phyloP scores from a whole-genome alignment of 441 rosid species.

The Arabidopsis hybrid region DNA sequence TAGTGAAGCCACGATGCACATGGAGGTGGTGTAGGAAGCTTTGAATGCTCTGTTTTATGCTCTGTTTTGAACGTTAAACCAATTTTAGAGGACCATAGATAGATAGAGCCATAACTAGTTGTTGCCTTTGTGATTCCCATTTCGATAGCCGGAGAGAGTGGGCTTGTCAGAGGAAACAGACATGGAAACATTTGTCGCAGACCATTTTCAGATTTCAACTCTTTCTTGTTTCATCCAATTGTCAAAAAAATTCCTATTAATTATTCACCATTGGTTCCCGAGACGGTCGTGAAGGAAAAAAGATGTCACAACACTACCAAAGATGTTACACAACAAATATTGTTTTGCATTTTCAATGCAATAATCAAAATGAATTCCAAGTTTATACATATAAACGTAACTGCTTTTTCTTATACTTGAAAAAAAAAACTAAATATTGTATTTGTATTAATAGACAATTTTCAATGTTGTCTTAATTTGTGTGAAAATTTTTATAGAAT shows the following conservation, averaged over 20 bases:
- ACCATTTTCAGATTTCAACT: conserved; percentile 34
- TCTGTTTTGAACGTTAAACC: conserved; percentile 40
- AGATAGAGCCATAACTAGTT: conserved; percentile 33
- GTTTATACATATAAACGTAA: too few species aligned
- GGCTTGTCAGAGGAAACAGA: conserved; percentile 44
- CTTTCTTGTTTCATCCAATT: conserved; percentile 35
- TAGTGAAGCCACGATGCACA: conserved; percentile 43
- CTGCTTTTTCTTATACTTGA: neutral
- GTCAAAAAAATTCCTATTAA: neutral
- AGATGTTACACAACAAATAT: neutral
- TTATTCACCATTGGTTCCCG: conserved; percentile 33
- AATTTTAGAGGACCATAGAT: conserved; percentile 33
- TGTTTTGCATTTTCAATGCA: neutral
- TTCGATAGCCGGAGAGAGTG: conserved; percentile 28
- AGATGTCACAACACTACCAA: conserved; percentile 3
- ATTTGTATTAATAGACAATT: neutral
- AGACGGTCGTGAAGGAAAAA: conserved; percentile 30
- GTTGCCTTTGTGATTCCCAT: conserved; percentile 34
- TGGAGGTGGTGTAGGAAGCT: conserved; percentile 40
- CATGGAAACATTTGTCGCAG: conserved; percentile 41
- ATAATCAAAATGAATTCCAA: neutral
- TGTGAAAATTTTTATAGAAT: neutral
- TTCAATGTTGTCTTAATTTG: neutral
- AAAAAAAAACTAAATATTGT: neutral
- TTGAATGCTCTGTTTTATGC: conserved; percentile 41